Evolutionary conservation across 345 rosid species (phyloP), one percentile per base, ranked within the genome.

Genomic region (Boechera stricta): DNA sequence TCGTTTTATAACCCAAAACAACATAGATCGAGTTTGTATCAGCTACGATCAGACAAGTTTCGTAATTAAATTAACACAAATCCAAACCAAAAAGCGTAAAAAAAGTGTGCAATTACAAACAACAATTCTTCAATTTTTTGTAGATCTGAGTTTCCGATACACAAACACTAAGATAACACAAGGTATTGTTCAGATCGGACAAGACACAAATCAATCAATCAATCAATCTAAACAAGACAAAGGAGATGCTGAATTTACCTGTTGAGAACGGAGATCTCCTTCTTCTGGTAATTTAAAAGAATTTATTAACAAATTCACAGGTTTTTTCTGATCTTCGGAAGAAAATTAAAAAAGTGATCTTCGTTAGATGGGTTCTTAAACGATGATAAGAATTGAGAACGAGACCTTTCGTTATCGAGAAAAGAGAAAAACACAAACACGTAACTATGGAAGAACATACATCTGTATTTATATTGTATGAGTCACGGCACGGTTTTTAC

Each of bases 371-470:
- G 56, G 48, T 47, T 48, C 18, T 59, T 64, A 71, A 71, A 64
- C 60, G 29, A 71, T 53, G 29, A 71, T 53, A 24, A 69, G 56
- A 53, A 52, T 41, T 66, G 66, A 55, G 57, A 56, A 8, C 21
- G 29, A 71, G 10, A 13, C 31, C 55, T 76, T 56, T 77, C 45
- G 77, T 64, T 47, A 1, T 47, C 77, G 44, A 55, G 65, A 18
- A 55, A n/a, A 32, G 6, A 41, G 13, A 16, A 48, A 45, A 57
- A 49, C 21, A 52, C 7, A 44, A 77, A 77, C 76, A 71, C 81
- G 81, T 77, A 77, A 64, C 76, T 38, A 38, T 47, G 32, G 67
- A 64, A 65, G 72, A 18, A 16, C 76, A 56, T 55, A 77, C 80
- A 77, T 26, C 7, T 70, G 53, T 76, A 1, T 53, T 10, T 66